Conservation (phyloP, 2,329 filamentous ascomycete species). For the Phialemoniopsis sp. region DNA sequence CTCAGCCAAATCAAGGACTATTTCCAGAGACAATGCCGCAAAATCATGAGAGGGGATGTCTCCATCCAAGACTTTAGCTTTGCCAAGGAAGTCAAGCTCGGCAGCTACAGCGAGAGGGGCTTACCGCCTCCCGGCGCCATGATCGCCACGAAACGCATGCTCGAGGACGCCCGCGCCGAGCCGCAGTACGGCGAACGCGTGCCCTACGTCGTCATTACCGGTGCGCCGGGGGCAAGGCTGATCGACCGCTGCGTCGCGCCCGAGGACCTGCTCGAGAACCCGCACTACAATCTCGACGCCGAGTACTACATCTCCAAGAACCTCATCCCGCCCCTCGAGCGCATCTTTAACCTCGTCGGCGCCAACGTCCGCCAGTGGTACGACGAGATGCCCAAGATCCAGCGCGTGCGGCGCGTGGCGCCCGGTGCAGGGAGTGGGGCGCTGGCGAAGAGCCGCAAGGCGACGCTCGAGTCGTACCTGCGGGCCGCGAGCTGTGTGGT, state of each 20-base stretch:
- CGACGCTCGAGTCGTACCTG: constrained; percentile 92
- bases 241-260: constrained; percentile 89
- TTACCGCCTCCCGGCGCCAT: constrained; percentile 81
- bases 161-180: constrained; percentile 79
- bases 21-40: constrained; percentile 84
- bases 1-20: constrained; percentile 84
- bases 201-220: constrained; percentile 89
- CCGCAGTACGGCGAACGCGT: constrained; percentile 94
- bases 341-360: constrained; percentile 90
- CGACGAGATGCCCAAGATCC: constrained; percentile 92
- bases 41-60: constrained; percentile 85
- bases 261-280: constrained; percentile 62
- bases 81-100: constrained; percentile 84
- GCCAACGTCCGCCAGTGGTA: constrained; percentile 91
- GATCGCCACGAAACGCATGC: constrained; percentile 82
- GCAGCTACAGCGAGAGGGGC: constrained; percentile 79
- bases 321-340: constrained; percentile 87
- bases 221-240: constrained; percentile 78
- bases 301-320: constrained; percentile 98
- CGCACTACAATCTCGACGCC: constrained; percentile 76
- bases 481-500: constrained; percentile 73
- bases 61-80: constrained; percentile 97
- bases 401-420: constrained; percentile 65
- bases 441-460: constrained; percentile 18
- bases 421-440: constrained; percentile 15